These are phyloP conservation scores for Candida sakaeoensis DNA, from an alignment of 805 yeast genomes.

Conservation along the genomic window DNA sequence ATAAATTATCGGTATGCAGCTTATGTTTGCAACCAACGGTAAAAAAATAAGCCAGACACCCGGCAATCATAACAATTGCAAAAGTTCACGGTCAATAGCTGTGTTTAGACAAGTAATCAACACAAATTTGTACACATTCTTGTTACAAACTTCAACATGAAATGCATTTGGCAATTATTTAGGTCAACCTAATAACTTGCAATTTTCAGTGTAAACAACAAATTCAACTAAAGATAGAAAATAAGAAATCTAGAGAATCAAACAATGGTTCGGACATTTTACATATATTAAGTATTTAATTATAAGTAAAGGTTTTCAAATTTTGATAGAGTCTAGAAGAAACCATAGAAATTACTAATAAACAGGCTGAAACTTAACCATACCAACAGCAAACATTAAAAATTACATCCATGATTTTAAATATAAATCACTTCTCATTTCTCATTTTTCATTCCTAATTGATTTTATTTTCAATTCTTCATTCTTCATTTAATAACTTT, in stretches of 20 bases:
- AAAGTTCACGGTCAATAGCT: no score
- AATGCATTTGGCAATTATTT: no score
- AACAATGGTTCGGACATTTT: conserved; percentile 6
- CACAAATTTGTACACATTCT: no score
- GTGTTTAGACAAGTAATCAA: no score
- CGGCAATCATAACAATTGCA: no score
- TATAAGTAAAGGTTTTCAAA: conserved; percentile 1
- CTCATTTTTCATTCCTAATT: no score
- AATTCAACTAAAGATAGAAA: no score
- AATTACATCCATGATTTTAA: conserved; percentile 2
- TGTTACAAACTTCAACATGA: no score
- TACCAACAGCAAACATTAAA: conserved; percentile 1
- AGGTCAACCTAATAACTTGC: no score
- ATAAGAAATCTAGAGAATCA: no score
- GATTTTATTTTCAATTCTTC: conserved; percentile 1
- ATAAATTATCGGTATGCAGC: background rate
- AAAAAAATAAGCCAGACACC: no score
- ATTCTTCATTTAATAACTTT: background rate
- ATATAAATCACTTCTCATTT: background rate
- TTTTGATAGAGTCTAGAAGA: conserved; percentile 7
- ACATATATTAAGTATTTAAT: conserved; percentile 1
- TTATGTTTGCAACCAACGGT: background rate
- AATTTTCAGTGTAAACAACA: no score
- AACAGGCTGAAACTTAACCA: background rate
- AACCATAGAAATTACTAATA: conserved; percentile 3